Conservation (phyloP, 2,329 filamentous ascomycete genomes). For the Akanthomyces uredinophilus region DNA sequence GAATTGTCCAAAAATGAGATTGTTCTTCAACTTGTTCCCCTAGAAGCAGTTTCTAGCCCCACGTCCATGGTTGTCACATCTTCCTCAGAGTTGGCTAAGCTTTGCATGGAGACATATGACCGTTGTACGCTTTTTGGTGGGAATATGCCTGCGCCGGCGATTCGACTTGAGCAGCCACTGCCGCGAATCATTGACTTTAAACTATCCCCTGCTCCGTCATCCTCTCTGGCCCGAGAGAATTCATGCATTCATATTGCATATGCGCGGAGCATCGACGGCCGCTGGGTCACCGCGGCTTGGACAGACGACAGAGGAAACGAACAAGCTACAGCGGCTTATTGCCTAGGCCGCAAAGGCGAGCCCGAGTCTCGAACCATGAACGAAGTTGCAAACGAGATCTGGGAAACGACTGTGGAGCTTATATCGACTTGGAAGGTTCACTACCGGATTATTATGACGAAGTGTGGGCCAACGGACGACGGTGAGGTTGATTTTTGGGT, state of each 20-base stretch:
- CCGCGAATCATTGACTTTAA: conserved; percentile 74
- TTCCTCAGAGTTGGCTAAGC: conserved; percentile 51
- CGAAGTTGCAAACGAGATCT: conserved; percentile 69
- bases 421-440: conserved; percentile 64
- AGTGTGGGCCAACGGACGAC: conserved; percentile 62
- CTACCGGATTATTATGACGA: conserved; percentile 73
- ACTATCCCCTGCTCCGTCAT: conserved; percentile 60
- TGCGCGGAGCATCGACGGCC: conserved; percentile 65
- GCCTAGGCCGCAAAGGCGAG: conserved; percentile 56
- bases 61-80: conserved; percentile 58
- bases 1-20: conserved; percentile 54
- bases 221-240: conserved; percentile 71
- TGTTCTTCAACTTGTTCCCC: conserved; percentile 71
- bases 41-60: conserved; percentile 60
- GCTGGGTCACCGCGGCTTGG: conserved; percentile 78
- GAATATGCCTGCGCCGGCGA: conserved; percentile 60
- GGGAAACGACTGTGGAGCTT: conserved; percentile 71
- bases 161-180: conserved; percentile 65
- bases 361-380: conserved; percentile 47
- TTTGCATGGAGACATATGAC: conserved; percentile 74
- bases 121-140: conserved; percentile 59
- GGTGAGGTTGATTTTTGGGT: conserved; percentile 60
- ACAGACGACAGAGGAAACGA: conserved; percentile 71
- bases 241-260: conserved; percentile 78
- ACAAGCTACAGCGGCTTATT: conserved; percentile 70